These are phyloP conservation scores for Cichorium intybus DNA, from an alignment of 140 eudicot genomes.

Conservation along the genomic window DNA sequence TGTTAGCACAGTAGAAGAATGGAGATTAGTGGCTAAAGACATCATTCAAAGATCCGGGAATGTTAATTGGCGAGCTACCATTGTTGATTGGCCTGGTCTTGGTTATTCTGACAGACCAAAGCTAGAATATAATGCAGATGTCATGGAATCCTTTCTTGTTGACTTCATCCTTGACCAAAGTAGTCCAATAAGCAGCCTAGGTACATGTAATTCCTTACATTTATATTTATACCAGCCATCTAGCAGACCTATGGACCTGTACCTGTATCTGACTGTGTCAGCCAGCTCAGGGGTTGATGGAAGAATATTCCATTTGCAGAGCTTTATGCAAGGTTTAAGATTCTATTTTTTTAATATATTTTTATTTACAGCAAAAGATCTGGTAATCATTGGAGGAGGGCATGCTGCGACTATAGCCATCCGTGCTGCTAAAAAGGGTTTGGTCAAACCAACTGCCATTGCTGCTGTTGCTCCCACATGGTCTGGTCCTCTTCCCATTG, in stretches of 20 bases:
- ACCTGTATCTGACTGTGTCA: too few relatives aligned
- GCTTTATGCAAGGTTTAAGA: too few relatives aligned
- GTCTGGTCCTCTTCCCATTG: slow-evolving; percentile 99
- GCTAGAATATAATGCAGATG: slow-evolving; percentile 81
- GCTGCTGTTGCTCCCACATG: slow-evolving; percentile 97
- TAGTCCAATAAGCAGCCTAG: slow-evolving; percentile 50
- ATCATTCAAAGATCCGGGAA: slow-evolving; percentile 48
- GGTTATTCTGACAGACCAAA: slow-evolving; percentile 92
- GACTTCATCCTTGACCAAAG: slow-evolving; percentile 60
- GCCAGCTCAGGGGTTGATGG: too few relatives aligned
- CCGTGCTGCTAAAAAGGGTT: slow-evolving; percentile 84
- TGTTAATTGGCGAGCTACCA: slow-evolving; percentile 64
- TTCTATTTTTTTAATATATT: too few relatives aligned
- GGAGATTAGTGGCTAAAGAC: slow-evolving; percentile 84
- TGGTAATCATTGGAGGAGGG: slow-evolving; percentile 89
- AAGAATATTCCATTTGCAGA: too few relatives aligned
- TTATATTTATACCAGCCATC: not conserved
- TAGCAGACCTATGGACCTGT: not conserved
- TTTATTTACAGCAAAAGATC: slow-evolving; percentile 51
- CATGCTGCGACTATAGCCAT: slow-evolving; percentile 96
- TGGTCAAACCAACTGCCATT: slow-evolving; percentile 76
- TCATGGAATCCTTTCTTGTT: slow-evolving; percentile 87
- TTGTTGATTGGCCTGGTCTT: slow-evolving; percentile 95
- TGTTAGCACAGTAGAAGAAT: slow-evolving; percentile 96
- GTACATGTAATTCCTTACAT: slow-evolving; percentile 46